Base-by-base conservation (phyloP, 257 asterid genomes). In the Capsicum chinense region DNA sequence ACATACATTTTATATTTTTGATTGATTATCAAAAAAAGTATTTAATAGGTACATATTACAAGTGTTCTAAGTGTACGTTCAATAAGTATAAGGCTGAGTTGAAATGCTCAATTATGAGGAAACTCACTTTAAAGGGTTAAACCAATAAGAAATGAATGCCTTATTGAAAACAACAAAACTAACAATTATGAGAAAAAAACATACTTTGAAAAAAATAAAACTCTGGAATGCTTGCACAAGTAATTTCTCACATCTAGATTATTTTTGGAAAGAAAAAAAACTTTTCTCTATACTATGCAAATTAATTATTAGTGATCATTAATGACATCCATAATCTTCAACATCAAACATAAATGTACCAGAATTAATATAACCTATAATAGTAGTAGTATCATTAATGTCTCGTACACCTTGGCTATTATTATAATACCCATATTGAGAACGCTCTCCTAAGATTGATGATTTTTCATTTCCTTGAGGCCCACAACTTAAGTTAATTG, bases 401-500 rank as follows among this genome's bases (percentile, higher is more conserved):
- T 76, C 13, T 74, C 50, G 60, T 21, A 33, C 16, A 67, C 17
- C 60, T 56, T 56, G 60, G 8, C 3, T 62, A 60, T 60, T 52
- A 60, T 44, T 15, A 12, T 79, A 63, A 79, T 56, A 44, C 39
- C 69, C 83, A 39, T 80, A 63, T 8, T 47, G 59, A 44, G 83
- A n/a, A 60, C 14, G 39, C 35, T 80, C 83, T 8, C 60, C 73
- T 60, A 5, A 58, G 19, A 64, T 39, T n/a, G 83, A 80, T 42
- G 74, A 80, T 44, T 3, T 33, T 64, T 80, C 73, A 82, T 17
- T 15, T 44, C 54, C 3, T 37, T 9, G 63, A 52, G 63, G 33
- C 67, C 85, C 85, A 17, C 67, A 82, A 11, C 79, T 82, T 7
- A 82, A 33, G 68, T 63, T 82, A 48, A 82, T 56, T 35, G 85